Conservation (phyloP, 331 rosid species). For the Saraca asoca region DNA sequence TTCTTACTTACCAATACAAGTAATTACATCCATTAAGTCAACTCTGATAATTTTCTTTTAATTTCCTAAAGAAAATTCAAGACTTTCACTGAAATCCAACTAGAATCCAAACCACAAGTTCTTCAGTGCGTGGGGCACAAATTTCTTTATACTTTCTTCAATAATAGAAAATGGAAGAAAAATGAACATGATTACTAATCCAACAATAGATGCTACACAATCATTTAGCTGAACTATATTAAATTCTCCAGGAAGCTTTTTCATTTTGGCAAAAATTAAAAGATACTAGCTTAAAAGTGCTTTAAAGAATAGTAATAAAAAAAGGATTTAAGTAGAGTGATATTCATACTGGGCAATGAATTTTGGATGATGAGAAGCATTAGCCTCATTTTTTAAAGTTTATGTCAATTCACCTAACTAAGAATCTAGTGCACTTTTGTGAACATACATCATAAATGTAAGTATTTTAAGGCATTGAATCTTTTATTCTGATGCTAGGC, state of each 20-base stretch:
- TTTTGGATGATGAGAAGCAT: not conserved
- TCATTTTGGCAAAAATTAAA: constrained; percentile 5
- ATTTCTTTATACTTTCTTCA: constrained; percentile 88
- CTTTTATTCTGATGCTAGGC: not conserved
- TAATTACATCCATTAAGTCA: too few species aligned
- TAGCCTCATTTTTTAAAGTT: not conserved
- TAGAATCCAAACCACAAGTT: too few species aligned
- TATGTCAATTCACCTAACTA: constrained; percentile 2
- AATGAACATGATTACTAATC: constrained; percentile 14
- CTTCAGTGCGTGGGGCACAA: constrained; percentile 73
- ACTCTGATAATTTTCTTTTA: too few species aligned
- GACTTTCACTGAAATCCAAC: too few species aligned
- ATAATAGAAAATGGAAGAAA: constrained; percentile 33
- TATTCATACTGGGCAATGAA: not conserved
- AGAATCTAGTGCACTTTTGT: not conserved
- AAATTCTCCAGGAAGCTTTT: not conserved
- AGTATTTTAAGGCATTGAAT: not conserved
- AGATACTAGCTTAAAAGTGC: constrained; percentile 6
- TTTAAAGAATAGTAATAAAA: not conserved
- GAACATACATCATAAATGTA: too few species aligned
- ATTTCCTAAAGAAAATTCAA: too few species aligned
- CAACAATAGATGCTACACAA: not conserved
- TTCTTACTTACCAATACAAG: too few species aligned
- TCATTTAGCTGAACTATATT: constrained; percentile 7
- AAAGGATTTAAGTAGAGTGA: constrained; percentile 5